Conservation (phyloP, 129 eudicot species). For the Helianthus tuberosus region DNA sequence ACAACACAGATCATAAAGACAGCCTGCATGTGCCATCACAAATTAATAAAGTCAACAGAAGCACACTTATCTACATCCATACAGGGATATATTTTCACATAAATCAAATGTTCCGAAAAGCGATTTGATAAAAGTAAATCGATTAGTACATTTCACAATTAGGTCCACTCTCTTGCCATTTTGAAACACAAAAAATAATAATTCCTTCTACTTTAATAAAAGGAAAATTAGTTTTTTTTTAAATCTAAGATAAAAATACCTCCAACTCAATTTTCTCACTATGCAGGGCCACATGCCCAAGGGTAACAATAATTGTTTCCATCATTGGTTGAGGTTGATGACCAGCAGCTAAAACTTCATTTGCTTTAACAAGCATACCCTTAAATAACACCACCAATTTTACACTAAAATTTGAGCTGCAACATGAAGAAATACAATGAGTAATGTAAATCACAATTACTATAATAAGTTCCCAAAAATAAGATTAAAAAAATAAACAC, state of each 20-base stretch:
- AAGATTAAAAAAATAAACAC: too few species aligned
- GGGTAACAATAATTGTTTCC: constrained; percentile 85
- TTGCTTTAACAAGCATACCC: constrained; percentile 60
- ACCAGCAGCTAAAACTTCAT: constrained; percentile 79
- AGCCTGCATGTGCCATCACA: constrained; percentile 62
- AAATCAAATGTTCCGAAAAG: constrained; percentile 6
- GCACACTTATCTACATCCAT: constrained; percentile 17
- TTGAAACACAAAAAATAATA: neutral
- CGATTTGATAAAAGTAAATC: neutral
- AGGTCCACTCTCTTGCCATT: constrained; percentile 5
- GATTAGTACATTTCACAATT: neutral
- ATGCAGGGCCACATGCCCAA: constrained; percentile 72
- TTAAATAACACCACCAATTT: constrained; percentile 60
- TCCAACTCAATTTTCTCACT: constrained; percentile 89
- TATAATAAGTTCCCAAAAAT: too few species aligned
- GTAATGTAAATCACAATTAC: neutral
- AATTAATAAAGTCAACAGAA: constrained; percentile 6
- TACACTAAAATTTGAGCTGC: constrained; percentile 80
- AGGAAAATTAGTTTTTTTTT: neutral
- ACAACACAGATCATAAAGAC: constrained; percentile 83
- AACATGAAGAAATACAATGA: constrained; percentile 23
- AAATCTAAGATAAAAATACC: constrained; percentile 43
- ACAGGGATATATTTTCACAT: neutral
- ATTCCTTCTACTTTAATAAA: neutral
- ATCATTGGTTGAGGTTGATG: constrained; percentile 63